phyloP scores from a whole-genome alignment of 441 rosid species.

The Erodium trifolium region DNA sequence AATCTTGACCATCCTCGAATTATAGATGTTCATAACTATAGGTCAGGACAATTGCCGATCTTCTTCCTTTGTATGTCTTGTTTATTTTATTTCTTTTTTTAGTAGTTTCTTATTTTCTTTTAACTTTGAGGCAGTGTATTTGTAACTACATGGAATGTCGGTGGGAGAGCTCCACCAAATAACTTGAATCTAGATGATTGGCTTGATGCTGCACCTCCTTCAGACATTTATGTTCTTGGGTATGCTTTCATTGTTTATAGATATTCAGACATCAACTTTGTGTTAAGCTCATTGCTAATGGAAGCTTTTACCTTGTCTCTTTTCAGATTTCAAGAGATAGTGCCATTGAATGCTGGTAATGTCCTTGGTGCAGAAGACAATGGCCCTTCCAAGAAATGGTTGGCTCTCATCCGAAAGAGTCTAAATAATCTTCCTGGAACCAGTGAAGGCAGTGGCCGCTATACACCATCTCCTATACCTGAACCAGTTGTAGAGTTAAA shows the following conservation, averaged over 20 bases:
- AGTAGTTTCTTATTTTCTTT: not conserved
- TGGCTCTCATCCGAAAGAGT: conserved; percentile 70
- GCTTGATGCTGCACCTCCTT: conserved; percentile 89
- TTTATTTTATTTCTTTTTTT: conserved; percentile 14
- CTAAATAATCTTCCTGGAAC: conserved; percentile 84
- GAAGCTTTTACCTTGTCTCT: conserved; percentile 12
- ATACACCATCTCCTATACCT: conserved; percentile 84
- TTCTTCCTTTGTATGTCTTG: not conserved
- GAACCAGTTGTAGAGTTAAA: conserved; percentile 81
- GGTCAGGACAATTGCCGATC: conserved; percentile 24
- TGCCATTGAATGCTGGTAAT: conserved; percentile 94
- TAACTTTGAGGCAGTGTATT: conserved; percentile 53
- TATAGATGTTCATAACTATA: conserved; percentile 53
- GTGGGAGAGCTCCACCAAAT: conserved; percentile 78
- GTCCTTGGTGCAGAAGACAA: conserved; percentile 94
- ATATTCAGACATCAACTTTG: not conserved
- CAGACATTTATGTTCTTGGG: conserved; percentile 96
- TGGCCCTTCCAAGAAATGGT: conserved; percentile 98
- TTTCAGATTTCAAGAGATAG: conserved; percentile 91
- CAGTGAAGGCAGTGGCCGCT: conserved; percentile 39
- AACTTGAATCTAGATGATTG: conserved; percentile 83
- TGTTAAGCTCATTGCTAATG: conserved; percentile 5
- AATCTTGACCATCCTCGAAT: conserved; percentile 55
- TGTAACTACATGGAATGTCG: conserved; percentile 93
- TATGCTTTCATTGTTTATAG: conserved; percentile 19